Conservation (phyloP, 129 eudicot species). For the Mikania micrantha region DNA sequence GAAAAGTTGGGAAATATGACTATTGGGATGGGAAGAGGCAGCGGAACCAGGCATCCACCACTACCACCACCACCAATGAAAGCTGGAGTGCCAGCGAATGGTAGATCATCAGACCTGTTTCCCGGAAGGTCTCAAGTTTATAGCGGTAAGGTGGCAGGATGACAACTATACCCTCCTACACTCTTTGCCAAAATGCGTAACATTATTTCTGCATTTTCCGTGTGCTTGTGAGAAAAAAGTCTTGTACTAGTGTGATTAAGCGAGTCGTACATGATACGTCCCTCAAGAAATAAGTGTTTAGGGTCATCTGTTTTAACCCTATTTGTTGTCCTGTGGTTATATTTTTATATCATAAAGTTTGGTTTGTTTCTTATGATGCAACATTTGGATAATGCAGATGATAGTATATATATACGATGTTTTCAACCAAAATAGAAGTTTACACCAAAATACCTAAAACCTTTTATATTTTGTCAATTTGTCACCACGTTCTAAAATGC, state of each 20-base stretch:
- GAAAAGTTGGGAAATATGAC: conserved; percentile 66
- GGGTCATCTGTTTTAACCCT: not conserved
- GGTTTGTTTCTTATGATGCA: not conserved
- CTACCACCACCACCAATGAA: conserved; percentile 47
- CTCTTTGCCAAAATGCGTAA: not conserved
- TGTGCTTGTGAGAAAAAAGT: conserved; percentile 6
- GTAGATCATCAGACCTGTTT: conserved; percentile 42
- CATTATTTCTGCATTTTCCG: not conserved
- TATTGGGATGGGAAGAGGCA: conserved; percentile 37
- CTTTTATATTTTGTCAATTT: too few relatives aligned
- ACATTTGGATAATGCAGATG: not conserved
- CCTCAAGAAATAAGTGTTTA: conserved; percentile 8
- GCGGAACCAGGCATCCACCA: conserved; percentile 27
- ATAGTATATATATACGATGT: too few relatives aligned
- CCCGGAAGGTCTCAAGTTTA: conserved; percentile 53
- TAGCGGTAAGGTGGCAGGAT: conserved; percentile 73
- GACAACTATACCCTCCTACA: conserved; percentile 8
- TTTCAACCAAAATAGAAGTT: too few relatives aligned
- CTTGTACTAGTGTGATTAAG: conserved; percentile 1
- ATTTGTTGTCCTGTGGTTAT: not conserved
- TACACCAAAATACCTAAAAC: too few relatives aligned
- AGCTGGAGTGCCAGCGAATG: conserved; percentile 64
- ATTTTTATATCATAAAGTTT: not conserved
- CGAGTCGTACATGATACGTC: not conserved
- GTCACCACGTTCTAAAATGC: too few relatives aligned